Percentiles rank a stretch among this genome's conserved stretches.
Evolutionary conservation across 495 filamentous ascomycete species (phyloP).

Genomic region (Sporormia fimetaria): DNA sequence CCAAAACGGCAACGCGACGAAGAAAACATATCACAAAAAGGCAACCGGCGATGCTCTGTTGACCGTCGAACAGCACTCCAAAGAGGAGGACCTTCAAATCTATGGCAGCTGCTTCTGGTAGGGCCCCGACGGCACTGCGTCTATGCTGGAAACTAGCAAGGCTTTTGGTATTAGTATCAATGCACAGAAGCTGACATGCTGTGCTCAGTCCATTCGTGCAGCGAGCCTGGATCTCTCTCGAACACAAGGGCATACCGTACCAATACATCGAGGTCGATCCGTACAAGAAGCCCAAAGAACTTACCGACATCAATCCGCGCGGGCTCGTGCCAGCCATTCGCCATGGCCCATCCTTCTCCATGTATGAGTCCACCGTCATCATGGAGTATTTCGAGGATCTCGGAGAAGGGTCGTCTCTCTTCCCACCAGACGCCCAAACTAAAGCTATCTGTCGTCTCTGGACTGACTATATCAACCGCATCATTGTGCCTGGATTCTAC

Average conservation of each 20-base stretch:
- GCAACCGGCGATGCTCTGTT: conserved; percentile 62
- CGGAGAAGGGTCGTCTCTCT: conserved; percentile 45
- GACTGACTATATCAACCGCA: conserved; percentile 80
- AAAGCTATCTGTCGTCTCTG: conserved; percentile 74
- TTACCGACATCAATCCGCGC: conserved; percentile 79
- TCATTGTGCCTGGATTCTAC: conserved; percentile 76
- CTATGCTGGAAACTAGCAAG: neutral
- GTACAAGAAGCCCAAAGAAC: conserved; percentile 63
- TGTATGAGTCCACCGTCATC: conserved; percentile 75
- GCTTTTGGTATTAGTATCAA: conserved; percentile 4
- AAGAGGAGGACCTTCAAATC: conserved; percentile 63
- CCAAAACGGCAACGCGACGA: conserved; percentile 32
- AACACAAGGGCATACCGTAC: conserved; percentile 70
- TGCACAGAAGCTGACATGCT: conserved; percentile 4
- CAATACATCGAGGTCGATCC: conserved; percentile 91
- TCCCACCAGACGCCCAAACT: conserved; percentile 56
- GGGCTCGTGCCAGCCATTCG: conserved; percentile 76
- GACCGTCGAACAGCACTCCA: conserved; percentile 62
- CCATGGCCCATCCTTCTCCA: conserved; percentile 70
- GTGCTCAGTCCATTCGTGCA: conserved; percentile 63
- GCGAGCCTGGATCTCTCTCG: conserved; percentile 92
- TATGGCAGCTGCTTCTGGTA: conserved; percentile 90
- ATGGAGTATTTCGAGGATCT: conserved; percentile 92
- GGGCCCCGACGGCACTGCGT: conserved; percentile 19
- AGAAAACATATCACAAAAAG: conserved; percentile 75